Evolutionary conservation across 2,329 filamentous ascomycete genomes (phyloP).

Genomic region (Pleoardoris graminearum): DNA sequence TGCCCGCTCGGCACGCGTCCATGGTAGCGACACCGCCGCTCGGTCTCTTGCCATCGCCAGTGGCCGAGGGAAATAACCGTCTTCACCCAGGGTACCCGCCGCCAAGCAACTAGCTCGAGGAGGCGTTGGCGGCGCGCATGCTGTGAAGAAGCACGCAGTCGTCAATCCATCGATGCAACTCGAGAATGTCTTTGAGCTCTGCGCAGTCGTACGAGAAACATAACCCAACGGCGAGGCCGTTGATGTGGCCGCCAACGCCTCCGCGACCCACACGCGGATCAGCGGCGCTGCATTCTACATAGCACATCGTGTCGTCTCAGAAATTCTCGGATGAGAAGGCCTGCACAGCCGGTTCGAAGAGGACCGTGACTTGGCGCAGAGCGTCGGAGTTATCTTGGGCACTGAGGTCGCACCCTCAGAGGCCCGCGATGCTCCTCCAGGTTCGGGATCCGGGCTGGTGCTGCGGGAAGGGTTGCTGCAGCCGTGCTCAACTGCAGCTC

Average conservation of each 20-base stretch:
- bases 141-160: background rate
- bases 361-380: background rate
- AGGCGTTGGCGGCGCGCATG: background rate
- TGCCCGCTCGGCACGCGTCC: background rate
- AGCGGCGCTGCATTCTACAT: background rate
- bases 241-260: background rate
- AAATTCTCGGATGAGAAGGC: background rate
- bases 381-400: background rate
- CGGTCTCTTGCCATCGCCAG: background rate
- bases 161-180: background rate
- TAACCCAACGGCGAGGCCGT: conserved; percentile 7
- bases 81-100: background rate
- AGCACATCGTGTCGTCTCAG: background rate
- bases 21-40: background rate
- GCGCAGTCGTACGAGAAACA: conserved; percentile 3
- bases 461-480: background rate
- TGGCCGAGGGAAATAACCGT: background rate
- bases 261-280: background rate
- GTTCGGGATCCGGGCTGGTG: background rate
- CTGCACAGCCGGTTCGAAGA: background rate
- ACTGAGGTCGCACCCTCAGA: background rate
- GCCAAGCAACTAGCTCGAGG: background rate
- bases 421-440: background rate
- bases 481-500: too few species aligned
- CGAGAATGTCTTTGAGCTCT: background rate